phyloP scores from a whole-genome alignment of 208 protist genomes.

The Leishmania arabica region DNA sequence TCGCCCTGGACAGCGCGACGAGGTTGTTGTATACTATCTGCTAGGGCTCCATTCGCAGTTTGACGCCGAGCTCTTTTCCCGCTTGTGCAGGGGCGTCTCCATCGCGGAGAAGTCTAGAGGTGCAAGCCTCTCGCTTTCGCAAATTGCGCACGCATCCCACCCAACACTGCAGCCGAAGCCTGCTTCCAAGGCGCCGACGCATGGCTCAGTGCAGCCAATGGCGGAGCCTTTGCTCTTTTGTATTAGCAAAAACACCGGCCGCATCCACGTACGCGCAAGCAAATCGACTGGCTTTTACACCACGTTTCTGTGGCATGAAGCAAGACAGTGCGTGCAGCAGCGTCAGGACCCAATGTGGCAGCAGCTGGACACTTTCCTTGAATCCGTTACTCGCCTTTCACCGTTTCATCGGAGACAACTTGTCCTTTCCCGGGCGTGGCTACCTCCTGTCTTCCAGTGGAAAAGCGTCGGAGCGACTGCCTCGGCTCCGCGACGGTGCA shows the following conservation, averaged over 20 bases:
- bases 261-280: slow-evolving; percentile 59
- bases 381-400: slow-evolving; percentile 29
- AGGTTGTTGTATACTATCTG: slow-evolving; percentile 69
- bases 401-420: slow-evolving; percentile 45
- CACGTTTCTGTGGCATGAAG: slow-evolving; percentile 53
- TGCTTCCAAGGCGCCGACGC: not conserved
- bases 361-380: slow-evolving; percentile 61
- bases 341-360: slow-evolving; percentile 48
- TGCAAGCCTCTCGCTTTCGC: slow-evolving; percentile 6
- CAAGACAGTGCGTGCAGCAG: slow-evolving; percentile 36
- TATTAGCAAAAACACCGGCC: slow-evolving; percentile 67
- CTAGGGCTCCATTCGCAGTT: slow-evolving; percentile 64
- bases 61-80: slow-evolving; percentile 64
- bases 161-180: not conserved
- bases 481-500: not conserved
- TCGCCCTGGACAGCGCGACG: slow-evolving; percentile 56
- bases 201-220: not conserved
- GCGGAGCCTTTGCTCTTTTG: slow-evolving; percentile 35
- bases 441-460: slow-evolving; percentile 29
- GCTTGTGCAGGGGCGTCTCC: slow-evolving; percentile 39
- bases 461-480: not conserved
- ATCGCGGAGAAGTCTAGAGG: slow-evolving; percentile 9
- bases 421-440: slow-evolving; percentile 30
- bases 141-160: slow-evolving; percentile 11
- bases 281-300: slow-evolving; percentile 26